phyloP scores from a whole-genome alignment of 2,329 filamentous ascomycete genomes.

The Fusarium sp. region DNA sequence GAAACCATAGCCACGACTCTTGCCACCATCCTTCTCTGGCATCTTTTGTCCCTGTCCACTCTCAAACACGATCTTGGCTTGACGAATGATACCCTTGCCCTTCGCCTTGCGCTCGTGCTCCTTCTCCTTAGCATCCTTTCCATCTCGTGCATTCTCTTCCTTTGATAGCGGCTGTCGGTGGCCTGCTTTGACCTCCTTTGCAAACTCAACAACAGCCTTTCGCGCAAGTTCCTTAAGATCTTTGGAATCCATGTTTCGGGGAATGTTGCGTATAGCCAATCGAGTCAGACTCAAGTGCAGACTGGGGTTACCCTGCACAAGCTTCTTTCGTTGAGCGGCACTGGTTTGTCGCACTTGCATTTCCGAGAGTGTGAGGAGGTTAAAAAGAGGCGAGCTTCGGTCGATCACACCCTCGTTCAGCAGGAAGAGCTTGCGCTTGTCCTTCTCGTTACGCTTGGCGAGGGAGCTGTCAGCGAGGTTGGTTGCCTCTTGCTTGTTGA shows the following conservation, averaged over 20 bases:
- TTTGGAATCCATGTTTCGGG: conserved; percentile 83
- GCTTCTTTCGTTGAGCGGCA: conserved; percentile 83
- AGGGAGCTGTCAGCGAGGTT: conserved; percentile 77
- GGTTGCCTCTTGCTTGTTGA: conserved; percentile 82
- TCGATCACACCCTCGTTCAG: conserved; percentile 87
- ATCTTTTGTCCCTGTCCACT: conserved; percentile 86
- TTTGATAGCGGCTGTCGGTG: conserved; percentile 82
- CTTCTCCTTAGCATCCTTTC: conserved; percentile 80
- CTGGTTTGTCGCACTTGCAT: conserved; percentile 89
- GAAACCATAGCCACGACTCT: conserved; percentile 95
- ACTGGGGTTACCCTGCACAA: conserved; percentile 90
- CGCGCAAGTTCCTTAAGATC: conserved; percentile 90
- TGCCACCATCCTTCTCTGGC: conserved; percentile 77
- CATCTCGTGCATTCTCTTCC: conserved; percentile 84
- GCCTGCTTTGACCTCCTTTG: conserved; percentile 84
- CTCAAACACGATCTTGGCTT: conserved; percentile 96
- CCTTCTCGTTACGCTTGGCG: conserved; percentile 73
- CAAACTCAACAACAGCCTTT: conserved; percentile 93
- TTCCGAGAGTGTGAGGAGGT: conserved; percentile 79
- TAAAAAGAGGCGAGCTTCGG: conserved; percentile 78
- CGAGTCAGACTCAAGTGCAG: conserved; percentile 90
- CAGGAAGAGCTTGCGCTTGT: conserved; percentile 90
- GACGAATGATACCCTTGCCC: conserved; percentile 86
- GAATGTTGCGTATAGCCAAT: conserved; percentile 90
- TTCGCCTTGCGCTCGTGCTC: conserved; percentile 83